Percentiles rank a stretch among this genome's conserved stretches.
Evolutionary conservation across 306 rosid species (phyloP).

Genomic region (Cicer chorassanicum): DNA sequence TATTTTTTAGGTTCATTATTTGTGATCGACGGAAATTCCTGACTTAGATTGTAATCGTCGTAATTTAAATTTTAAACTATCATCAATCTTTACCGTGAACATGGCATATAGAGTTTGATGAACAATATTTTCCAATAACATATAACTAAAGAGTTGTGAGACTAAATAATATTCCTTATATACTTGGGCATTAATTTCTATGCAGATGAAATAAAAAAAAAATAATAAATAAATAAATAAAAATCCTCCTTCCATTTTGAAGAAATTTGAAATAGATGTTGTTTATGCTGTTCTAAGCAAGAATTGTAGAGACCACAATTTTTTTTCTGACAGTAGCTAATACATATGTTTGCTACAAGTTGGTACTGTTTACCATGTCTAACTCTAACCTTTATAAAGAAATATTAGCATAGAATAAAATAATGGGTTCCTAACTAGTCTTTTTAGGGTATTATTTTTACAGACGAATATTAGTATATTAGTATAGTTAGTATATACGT

Average conservation of each 20-base stretch:
- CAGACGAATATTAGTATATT: too few species aligned
- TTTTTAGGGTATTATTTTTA: too few species aligned
- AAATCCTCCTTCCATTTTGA: constrained; percentile 63
- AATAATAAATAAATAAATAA: too few species aligned
- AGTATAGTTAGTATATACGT: background rate
- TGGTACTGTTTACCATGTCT: constrained; percentile 80
- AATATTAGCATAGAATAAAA: constrained; percentile 11
- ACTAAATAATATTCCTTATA: constrained; percentile 50
- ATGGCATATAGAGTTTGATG: too few species aligned
- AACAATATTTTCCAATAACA: too few species aligned
- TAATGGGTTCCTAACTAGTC: too few species aligned
- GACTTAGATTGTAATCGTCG: too few species aligned
- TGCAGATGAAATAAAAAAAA: constrained; percentile 48
- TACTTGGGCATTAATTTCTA: constrained; percentile 66
- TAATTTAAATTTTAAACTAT: too few species aligned
- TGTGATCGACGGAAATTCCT: too few species aligned
- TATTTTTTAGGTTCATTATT: too few species aligned
- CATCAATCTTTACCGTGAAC: too few species aligned
- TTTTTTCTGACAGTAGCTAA: constrained; percentile 66
- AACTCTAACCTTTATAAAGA: constrained; percentile 37
- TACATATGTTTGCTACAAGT: constrained; percentile 70
- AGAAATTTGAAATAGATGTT: constrained; percentile 68
- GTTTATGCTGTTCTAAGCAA: constrained; percentile 68
- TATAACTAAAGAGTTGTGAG: too few species aligned
- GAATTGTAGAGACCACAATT: constrained; percentile 71